phyloP scores from a whole-genome alignment of 305 asterid genomes.

The Plantago coronopus region DNA sequence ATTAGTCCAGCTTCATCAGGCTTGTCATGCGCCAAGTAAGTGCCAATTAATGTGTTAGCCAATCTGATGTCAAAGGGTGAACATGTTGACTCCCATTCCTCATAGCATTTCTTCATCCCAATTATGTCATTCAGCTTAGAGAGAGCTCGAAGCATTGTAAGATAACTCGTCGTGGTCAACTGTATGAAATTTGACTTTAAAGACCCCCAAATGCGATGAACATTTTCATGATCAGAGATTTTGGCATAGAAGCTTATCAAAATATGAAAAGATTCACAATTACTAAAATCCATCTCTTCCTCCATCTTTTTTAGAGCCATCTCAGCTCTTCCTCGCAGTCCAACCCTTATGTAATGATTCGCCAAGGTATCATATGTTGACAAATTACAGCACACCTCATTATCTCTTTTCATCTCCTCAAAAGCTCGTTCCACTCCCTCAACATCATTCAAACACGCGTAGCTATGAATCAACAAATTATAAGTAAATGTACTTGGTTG shows the following conservation, averaged over 20 bases:
- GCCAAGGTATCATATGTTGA: constrained; percentile 69
- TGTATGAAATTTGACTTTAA: constrained; percentile 38
- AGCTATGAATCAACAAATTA: constrained; percentile 59
- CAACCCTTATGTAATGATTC: constrained; percentile 42
- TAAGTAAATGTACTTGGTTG: constrained; percentile 45
- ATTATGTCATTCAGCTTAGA: constrained; percentile 44
- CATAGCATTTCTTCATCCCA: constrained; percentile 57
- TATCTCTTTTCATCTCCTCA: constrained; percentile 54
- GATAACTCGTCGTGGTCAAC: constrained; percentile 55
- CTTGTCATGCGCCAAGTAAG: constrained; percentile 46
- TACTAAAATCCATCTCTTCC: constrained; percentile 41
- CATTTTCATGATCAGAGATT: constrained; percentile 47
- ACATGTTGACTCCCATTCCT: constrained; percentile 65
- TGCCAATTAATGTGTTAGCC: constrained; percentile 40
- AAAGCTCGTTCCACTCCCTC: constrained; percentile 67
- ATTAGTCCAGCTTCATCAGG: constrained; percentile 44
- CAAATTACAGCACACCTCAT: constrained; percentile 52
- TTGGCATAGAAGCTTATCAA: constrained; percentile 60
- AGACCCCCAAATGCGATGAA: constrained; percentile 57
- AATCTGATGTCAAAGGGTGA: constrained; percentile 48
- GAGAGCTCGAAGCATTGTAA: constrained; percentile 62
- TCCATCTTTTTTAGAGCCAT: constrained; percentile 55
- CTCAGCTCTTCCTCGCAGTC: constrained; percentile 55
- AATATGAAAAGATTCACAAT: constrained; percentile 57
- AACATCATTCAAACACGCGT: constrained; percentile 41